Conservation (phyloP, 257 asterid species). For the Verbascum thapsus region DNA sequence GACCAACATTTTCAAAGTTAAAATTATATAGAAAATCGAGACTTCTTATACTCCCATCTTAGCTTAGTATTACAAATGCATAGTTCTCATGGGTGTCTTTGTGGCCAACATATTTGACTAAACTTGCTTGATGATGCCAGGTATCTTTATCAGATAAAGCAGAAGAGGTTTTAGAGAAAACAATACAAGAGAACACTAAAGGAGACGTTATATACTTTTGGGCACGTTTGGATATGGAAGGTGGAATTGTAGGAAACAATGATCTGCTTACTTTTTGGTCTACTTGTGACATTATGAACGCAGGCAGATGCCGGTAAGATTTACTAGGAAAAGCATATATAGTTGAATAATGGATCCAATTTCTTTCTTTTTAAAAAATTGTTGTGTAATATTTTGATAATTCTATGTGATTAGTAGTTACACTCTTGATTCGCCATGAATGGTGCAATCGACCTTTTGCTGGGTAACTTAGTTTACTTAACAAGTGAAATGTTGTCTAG, state of each 20-base stretch:
- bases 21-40: not conserved
- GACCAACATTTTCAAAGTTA: not conserved
- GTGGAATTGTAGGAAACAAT: slow-evolving; percentile 62
- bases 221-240: slow-evolving; percentile 71
- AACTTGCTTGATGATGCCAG: slow-evolving; percentile 47
- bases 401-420: not conserved
- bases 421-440: not conserved
- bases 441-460: slow-evolving; percentile 9
- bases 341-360: slow-evolving; percentile 15
- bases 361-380: not conserved
- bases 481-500: slow-evolving; percentile 7
- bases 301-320: slow-evolving; percentile 94
- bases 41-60: slow-evolving; percentile 20
- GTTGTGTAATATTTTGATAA: slow-evolving; percentile 13
- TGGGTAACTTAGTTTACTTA: slow-evolving; percentile 8
- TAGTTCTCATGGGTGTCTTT: slow-evolving; percentile 8
- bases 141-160: slow-evolving; percentile 74
- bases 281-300: slow-evolving; percentile 87
- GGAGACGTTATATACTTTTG: slow-evolving; percentile 93
- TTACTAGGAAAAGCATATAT: slow-evolving; percentile 19
- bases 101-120: slow-evolving; percentile 15
- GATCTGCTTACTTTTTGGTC: slow-evolving; percentile 93
- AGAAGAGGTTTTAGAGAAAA: slow-evolving; percentile 74
- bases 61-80: slow-evolving; percentile 4
- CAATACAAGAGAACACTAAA: slow-evolving; percentile 60